Evolutionary conservation across 805 yeast genomes (phyloP), one percentile per base, ranked within the genome.

Genomic region (Suhomyces sp.): DNA sequence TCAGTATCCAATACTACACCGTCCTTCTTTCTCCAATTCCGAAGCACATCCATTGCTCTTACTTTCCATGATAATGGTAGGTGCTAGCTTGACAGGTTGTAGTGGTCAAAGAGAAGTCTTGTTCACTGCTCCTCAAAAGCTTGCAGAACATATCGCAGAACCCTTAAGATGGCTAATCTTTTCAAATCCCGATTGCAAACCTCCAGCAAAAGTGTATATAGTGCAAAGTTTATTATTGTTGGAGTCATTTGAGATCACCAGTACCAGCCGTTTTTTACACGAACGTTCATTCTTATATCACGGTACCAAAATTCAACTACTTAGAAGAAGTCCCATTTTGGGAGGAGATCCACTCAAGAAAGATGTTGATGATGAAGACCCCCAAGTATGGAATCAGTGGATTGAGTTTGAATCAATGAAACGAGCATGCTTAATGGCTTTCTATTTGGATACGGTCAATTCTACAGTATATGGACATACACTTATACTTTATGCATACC

Each of bases 311-410:
- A 51, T 56, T 12, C 60, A 56, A 35, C 27, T 57, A 9, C 38
- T 54, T 6, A 33, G 58, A 26, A 37, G 58, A 28, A 41, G 50
- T 12, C 56, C 56, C n/a, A 35, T 65, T 9, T 42, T 66, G 10
- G 74, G 70, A 6, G 70, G 72, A 10, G 70, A 65, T 34, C 71
- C 70, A 0, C 47, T 55, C 22, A 60, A 56, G 38, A 50, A 53
- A 15, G 51, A 45, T 10, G 40, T 39, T 19, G 64, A 60, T 15
- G 64, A 61, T 12, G 48, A 43, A 9, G 45, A 47, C 2, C 35
- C 35, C 5, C 43, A 39, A n/a, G 47, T 18, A 27, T 55, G 32
- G 41, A 53, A 53, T 13, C 53, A 58, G 30, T 65, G 70, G 67
- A 53, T 62, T n/a, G 68, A 64, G 33, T 56, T 48, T 13, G 69